phyloP scores from a whole-genome alignment of 2,329 filamentous ascomycete genomes.

The Claviceps maximensis region DNA sequence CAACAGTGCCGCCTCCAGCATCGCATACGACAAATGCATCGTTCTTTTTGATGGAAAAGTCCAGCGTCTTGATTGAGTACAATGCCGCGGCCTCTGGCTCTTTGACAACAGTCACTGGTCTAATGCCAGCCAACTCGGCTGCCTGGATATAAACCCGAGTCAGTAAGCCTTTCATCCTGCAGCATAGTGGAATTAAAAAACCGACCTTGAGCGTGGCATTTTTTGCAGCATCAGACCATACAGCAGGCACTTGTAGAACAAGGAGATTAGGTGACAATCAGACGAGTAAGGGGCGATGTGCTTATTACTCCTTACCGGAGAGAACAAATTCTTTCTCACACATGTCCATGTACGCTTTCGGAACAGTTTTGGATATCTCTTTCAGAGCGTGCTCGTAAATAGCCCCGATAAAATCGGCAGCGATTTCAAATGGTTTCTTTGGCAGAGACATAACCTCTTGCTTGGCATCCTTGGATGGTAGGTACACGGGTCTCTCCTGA shows the following conservation, averaged over 20 bases:
- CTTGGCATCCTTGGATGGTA: slow-evolving; percentile 2
- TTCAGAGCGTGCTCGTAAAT: slow-evolving; percentile 19
- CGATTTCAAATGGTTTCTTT: slow-evolving; percentile 7
- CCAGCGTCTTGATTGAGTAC: slow-evolving; percentile 31
- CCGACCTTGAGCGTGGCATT: slow-evolving; percentile 25
- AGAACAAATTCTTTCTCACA: slow-evolving; percentile 23
- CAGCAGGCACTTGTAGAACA: slow-evolving; percentile 39
- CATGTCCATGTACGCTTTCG: slow-evolving; percentile 7
- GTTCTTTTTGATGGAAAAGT: slow-evolving; percentile 25
- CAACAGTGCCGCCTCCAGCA: slow-evolving; percentile 40
- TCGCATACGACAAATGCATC: slow-evolving; percentile 40
- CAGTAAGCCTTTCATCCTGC: not conserved
- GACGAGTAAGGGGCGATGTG: not conserved
- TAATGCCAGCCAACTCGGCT: slow-evolving; percentile 24
- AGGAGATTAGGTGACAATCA: not conserved
- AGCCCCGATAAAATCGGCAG: slow-evolving; percentile 7
- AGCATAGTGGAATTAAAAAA: not conserved
- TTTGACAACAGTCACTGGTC: slow-evolving; percentile 33
- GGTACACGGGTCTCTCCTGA: slow-evolving; percentile 7
- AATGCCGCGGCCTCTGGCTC: slow-evolving; percentile 40
- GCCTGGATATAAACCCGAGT: slow-evolving; percentile 13
- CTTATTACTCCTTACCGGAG: slow-evolving; percentile 21
- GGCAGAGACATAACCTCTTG: slow-evolving; percentile 6
- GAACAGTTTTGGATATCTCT: slow-evolving; percentile 19
- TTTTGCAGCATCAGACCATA: slow-evolving; percentile 43